Percentiles rank a stretch among this genome's conserved stretches.
phyloP scores from a whole-genome alignment of 176 grass and related monocot genomes.

The Hordeum marinum region DNA sequence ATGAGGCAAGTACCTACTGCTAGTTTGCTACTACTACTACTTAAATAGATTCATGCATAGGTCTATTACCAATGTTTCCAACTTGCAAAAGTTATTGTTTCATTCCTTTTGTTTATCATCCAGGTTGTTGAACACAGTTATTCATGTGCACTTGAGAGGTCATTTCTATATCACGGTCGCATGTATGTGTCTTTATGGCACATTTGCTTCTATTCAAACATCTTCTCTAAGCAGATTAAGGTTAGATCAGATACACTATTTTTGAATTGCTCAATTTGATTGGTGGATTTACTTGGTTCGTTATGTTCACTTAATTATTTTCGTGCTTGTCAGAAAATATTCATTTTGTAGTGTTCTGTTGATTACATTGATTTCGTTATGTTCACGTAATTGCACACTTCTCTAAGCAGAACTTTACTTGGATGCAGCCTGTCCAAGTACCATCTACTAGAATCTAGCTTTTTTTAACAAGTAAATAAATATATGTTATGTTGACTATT shows the following conservation, averaged over 20 bases:
- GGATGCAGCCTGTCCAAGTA: too few species aligned
- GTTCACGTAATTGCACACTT: too few species aligned
- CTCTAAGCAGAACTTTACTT: too few species aligned
- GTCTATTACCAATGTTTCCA: not conserved
- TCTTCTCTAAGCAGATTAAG: constrained; percentile 98
- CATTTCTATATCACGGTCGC: constrained; percentile 92
- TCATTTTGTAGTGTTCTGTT: not conserved
- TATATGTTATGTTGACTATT: not conserved
- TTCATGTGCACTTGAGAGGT: constrained; percentile 97
- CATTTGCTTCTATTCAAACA: constrained; percentile 99
- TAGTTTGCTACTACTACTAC: not conserved
- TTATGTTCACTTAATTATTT: constrained; percentile 4
- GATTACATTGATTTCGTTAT: too few species aligned
- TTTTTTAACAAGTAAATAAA: too few species aligned
- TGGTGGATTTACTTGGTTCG: not conserved
- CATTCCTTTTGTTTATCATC: constrained; percentile 13
- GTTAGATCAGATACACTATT: constrained; percentile 35
- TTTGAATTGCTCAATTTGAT: not conserved
- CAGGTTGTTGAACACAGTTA: constrained; percentile 85
- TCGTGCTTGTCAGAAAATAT: constrained; percentile 15
- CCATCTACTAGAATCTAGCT: too few species aligned
- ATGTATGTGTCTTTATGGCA: constrained; percentile 99
- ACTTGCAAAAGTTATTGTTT: not conserved
- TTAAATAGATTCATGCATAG: not conserved
- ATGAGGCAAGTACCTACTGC: constrained; percentile 50